Percentiles rank a stretch among this genome's conserved stretches.
These are phyloP conservation scores for Aspergillus pseudoglaucus DNA, from an alignment of 2,329 filamentous ascomycete species.

Conservation along the genomic window DNA sequence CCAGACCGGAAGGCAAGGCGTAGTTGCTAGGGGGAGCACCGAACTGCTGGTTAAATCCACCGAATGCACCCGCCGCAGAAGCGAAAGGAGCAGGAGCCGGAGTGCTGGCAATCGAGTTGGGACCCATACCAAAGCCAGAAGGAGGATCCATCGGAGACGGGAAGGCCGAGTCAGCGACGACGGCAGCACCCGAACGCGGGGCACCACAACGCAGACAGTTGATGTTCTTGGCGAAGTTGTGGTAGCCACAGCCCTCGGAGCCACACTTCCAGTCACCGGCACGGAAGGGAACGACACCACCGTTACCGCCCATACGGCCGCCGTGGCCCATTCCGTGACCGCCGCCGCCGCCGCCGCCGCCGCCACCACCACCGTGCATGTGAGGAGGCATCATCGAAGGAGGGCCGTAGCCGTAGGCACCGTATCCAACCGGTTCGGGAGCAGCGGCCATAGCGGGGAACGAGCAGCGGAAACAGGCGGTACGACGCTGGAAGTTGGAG, in stretches of 20 bases:
- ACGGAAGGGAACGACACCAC: conserved; percentile 88
- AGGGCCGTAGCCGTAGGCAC: conserved; percentile 53
- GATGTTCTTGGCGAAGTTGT: conserved; percentile 99
- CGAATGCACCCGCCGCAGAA: conserved; percentile 62
- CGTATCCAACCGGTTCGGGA: conserved; percentile 68
- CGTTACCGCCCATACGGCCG: conserved; percentile 62
- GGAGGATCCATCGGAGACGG: conserved; percentile 83
- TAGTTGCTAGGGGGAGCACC: conserved; percentile 78
- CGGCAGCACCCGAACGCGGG: conserved; percentile 84
- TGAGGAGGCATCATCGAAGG: conserved; percentile 77
- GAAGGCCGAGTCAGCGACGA: conserved; percentile 90
- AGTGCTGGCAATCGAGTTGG: conserved; percentile 77
- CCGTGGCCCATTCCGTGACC: conserved; percentile 53
- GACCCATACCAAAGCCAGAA: conserved; percentile 76
- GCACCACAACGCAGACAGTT: conserved; percentile 95
- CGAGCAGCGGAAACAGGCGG: conserved; percentile 96
- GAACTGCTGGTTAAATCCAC: conserved; percentile 69
- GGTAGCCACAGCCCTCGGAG: conserved; percentile 93
- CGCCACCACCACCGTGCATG: conserved; percentile 60
- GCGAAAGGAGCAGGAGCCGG: conserved; percentile 72
- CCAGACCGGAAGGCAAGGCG: conserved; percentile 76
- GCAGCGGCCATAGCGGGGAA: conserved; percentile 89
- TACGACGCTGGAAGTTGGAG: conserved; percentile 98
- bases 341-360: conserved; percentile 60
- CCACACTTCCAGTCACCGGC: conserved; percentile 99